Base-by-base conservation (phyloP, 2,329 filamentous ascomycete genomes). In the Coniella lustricola region DNA sequence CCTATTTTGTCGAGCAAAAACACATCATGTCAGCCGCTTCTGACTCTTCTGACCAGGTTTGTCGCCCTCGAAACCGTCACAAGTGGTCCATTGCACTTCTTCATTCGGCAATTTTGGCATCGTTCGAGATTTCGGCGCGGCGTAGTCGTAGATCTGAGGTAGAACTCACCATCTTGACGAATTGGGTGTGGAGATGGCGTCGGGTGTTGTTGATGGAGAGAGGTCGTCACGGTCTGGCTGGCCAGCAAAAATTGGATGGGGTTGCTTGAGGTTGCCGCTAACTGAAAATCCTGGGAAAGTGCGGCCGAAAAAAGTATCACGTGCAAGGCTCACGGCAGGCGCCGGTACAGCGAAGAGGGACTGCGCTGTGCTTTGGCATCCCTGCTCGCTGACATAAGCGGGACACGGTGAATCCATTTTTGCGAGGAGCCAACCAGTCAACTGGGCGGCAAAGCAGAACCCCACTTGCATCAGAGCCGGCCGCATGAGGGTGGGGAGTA, bases 1-100 rank as follows among this genome's bases (percentile, higher is more conserved):
- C 89, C 90, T 94, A 67, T 16, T 29, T 46, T 29, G 52, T 50
- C 56, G 20, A 7, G 25, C 25, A 29, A 35, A 54, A 44, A 46
- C 22, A 40, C 17, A 37, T 40, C 49, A 33, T 44, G 48, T 53
- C 48, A 53, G 40, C 45, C 31, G 22, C 47, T 34, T 29, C 25
- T 18, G 16, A 20, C 7, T 40, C n/a, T 44, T 21, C 22, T 41
- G 47, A 33, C 36, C 45, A 42, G 20, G 33, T 51, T n/a, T 46
- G 41, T 41, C 31, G 39, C 29, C 38, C 22, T 41, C 22, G n/a
- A 41, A 25, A 41, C 21, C 17, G 29, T 41, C 38, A 31, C 18
- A 17, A 22, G n/a, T 16, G 22, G 35, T 48, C 34, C 45, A 29
- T 49, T 39, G 13, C 48, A 42, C 8, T 50, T 41, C 38, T 46